Conservation (phyloP, 148 eudicot species). For the Selenicereus undatus region DNA sequence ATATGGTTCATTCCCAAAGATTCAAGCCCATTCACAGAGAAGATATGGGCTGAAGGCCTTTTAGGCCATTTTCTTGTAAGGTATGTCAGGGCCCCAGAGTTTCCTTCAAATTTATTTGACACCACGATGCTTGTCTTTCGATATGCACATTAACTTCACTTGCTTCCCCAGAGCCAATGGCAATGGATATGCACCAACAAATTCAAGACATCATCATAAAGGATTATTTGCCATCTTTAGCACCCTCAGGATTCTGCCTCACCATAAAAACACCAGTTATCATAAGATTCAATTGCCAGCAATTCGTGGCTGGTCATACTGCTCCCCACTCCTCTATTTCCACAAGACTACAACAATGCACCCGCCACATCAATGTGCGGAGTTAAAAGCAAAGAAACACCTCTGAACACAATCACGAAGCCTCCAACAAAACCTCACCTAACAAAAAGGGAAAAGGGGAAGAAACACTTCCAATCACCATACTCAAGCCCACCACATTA, state of each 20-base stretch:
- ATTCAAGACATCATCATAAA: not conserved
- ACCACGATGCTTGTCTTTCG: not conserved
- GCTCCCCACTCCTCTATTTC: not conserved
- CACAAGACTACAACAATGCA: not conserved
- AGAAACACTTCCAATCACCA: not conserved
- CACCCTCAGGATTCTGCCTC: not conserved
- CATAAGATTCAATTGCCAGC: not conserved
- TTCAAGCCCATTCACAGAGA: not conserved
- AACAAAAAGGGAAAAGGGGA: no score
- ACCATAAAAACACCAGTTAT: not conserved
- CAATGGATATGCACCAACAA: not conserved
- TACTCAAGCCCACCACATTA: not conserved
- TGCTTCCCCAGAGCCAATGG: not conserved
- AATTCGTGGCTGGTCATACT: not conserved
- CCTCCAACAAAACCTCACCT: not conserved
- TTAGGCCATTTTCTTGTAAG: not conserved
- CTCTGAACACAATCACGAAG: not conserved
- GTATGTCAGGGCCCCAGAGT: not conserved
- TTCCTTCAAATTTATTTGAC: not conserved
- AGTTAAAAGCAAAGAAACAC: no score
- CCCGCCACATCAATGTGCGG: no score
- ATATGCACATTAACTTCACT: not conserved
- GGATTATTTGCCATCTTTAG: not conserved
- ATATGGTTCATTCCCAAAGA: not conserved
- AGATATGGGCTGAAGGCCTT: not conserved